phyloP scores from a whole-genome alignment of 768 basidiomycete species.

The Dioszegia hungarica region DNA sequence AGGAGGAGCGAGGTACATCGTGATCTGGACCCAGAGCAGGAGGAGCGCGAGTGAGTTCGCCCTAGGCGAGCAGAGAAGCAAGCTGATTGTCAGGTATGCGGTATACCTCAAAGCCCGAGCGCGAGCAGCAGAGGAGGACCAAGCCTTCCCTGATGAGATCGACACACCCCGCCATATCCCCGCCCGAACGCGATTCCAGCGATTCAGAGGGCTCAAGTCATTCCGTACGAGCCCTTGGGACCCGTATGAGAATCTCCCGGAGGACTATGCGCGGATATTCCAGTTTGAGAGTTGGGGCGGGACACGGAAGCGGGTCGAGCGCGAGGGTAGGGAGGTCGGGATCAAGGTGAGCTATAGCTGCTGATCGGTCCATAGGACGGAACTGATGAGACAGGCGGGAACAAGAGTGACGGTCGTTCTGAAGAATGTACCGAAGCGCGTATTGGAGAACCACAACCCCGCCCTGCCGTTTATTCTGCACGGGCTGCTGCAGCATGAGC shows the following conservation, averaged over 20 bases:
- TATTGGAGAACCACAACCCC: slow-evolving; percentile 47
- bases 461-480: slow-evolving; percentile 63
- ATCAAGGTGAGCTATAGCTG: slow-evolving; percentile 59
- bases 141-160: slow-evolving; percentile 90
- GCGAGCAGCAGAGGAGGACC: slow-evolving; percentile 64
- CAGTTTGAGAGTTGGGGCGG: slow-evolving; percentile 92
- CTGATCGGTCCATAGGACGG: not conserved
- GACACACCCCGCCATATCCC: slow-evolving; percentile 84
- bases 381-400: slow-evolving; percentile 59
- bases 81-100: slow-evolving; percentile 57
- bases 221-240: slow-evolving; percentile 98
- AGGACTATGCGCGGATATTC: slow-evolving; percentile 91
- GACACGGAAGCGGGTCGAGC: slow-evolving; percentile 65
- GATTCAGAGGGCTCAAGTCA: slow-evolving; percentile 83
- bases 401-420: slow-evolving; percentile 71
- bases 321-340: slow-evolving; percentile 53
- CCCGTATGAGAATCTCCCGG: slow-evolving; percentile 87
- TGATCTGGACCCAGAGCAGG: slow-evolving; percentile 62
- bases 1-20: slow-evolving; percentile 56
- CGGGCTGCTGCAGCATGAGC: slow-evolving; percentile 86
- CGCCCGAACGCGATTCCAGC: slow-evolving; percentile 77
- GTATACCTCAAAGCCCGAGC: slow-evolving; percentile 46
- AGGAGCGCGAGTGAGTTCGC: slow-evolving; percentile 69
- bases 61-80: not conserved
- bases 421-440: slow-evolving; percentile 67